Conservation (phyloP, 2,329 filamentous ascomycete species). For the Shiraia sp. region DNA sequence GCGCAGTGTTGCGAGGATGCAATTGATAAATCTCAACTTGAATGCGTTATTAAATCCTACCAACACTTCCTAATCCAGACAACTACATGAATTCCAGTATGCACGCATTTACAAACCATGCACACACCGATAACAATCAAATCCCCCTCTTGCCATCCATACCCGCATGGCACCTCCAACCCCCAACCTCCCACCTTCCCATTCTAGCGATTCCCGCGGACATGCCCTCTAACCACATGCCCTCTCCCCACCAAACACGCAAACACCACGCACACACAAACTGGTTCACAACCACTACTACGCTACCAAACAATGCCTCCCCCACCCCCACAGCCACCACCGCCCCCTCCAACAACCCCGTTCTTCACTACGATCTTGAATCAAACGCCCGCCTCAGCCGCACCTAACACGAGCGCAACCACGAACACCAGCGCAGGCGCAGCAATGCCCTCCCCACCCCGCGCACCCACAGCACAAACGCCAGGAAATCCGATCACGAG, state of each 20-base stretch:
- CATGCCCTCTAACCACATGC: constrained; percentile 10
- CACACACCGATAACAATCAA: not conserved
- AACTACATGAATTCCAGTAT: too few relatives aligned
- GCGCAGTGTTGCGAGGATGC: not conserved
- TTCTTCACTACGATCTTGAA: constrained; percentile 12
- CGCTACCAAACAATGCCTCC: constrained; percentile 4
- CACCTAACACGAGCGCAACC: too few relatives aligned
- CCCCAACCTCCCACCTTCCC: constrained; percentile 28
- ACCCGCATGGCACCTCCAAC: too few relatives aligned
- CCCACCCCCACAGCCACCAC: constrained; percentile 4
- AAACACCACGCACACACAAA: constrained; percentile 1
- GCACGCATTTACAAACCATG: too few relatives aligned
- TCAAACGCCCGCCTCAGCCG: not conserved
- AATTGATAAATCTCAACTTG: not conserved
- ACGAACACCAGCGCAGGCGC: too few relatives aligned
- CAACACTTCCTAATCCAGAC: too few relatives aligned
- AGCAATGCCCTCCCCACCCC: not conserved
- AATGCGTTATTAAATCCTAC: not conserved
- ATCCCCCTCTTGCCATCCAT: too few relatives aligned
- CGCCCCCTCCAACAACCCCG: constrained; percentile 3
- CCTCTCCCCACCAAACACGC: not conserved
- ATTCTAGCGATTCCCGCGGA: constrained; percentile 22
- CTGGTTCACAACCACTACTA: not conserved
- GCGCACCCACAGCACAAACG: not conserved
- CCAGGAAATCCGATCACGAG: too few relatives aligned